Evolutionary conservation across 345 rosid genomes (phyloP), one percentile per base, ranked within the genome.

Genomic region (Citrus mangshanensis): DNA sequence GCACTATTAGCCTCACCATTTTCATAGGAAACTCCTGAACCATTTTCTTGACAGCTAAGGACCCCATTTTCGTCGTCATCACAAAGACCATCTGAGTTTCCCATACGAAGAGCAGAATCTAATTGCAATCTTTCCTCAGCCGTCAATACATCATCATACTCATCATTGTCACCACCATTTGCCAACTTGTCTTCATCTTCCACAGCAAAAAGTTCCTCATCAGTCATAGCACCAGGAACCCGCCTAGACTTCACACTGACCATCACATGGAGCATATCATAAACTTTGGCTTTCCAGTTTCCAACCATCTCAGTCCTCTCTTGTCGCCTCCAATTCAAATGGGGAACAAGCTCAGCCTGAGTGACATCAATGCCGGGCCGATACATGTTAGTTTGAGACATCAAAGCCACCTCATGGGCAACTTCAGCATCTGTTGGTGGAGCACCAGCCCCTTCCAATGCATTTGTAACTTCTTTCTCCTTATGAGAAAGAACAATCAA

Each of bases 331-430:
- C 99, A 97, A 77, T 91, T 97, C 79, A 91, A 77, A 81, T 93
- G 98, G 35, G 99, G 89, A 82, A 92, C 83, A 74, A 97, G 92
- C 82, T 93, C 98, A 71, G 99, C 98, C 79, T 97, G 97, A 73
- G 98, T 93, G 25, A 97, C 99, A 84, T 97, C 98, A 68, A 97
- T 94, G n/a, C 99, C 98, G 30, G 99, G 99, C 81, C 99, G 91
- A 81, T 91, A 97, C 98, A 94, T 97, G 67, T 93, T 94, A 79
- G 99, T 97, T 87, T 97, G 95, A 70, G 98, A 97, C 99, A 97
- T 94, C 83, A 90, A 77, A 55, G 94, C 87, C 75, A 97, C 99
- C 83, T 97, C 98, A 79, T 92, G 92, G 77, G 97, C 90, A 80
- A 97, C 97, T 85, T 94, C 98, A 24, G 97, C 88, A 77, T 97